A percentile compares a stretch with the other conserved stretches of the same genome.
phyloP scores from a whole-genome alignment of 192 early-diverging fungal genomes.

The Neocallimastix lanati region DNA sequence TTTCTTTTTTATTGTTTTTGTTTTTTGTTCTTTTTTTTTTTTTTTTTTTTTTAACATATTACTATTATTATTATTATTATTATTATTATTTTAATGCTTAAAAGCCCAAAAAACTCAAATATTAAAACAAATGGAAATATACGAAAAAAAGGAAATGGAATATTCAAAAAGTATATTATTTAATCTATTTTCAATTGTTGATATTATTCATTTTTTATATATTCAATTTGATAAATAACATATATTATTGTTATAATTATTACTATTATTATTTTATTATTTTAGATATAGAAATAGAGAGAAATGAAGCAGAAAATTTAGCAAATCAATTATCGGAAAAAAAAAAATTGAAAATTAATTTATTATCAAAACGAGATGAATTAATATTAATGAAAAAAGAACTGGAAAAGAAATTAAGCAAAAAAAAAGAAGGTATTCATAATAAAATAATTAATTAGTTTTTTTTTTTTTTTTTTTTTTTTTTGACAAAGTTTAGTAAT shows the following conservation, averaged over 20 bases:
- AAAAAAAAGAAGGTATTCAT: neutral
- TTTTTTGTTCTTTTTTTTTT: too few species aligned
- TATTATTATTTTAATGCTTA: too few species aligned
- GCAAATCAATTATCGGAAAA: neutral
- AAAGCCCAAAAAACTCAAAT: neutral
- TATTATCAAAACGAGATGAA: neutral
- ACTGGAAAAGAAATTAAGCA: neutral
- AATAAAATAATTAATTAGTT: too few species aligned
- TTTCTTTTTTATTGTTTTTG: too few species aligned
- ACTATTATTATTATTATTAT: too few species aligned
- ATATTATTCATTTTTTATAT: too few species aligned
- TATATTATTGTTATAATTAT: too few species aligned
- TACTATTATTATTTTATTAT: neutral
- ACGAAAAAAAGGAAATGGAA: neutral
- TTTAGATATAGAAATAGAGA: neutral
- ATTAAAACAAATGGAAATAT: neutral
- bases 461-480: too few species aligned
- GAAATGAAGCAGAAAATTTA: neutral
- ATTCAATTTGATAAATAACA: too few species aligned
- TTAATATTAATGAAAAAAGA: neutral
- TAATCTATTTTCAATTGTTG: neutral
- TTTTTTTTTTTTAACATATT: too few species aligned
- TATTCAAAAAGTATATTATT: neutral
- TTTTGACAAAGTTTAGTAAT: too few species aligned
- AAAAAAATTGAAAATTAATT: neutral